These are phyloP conservation scores for Candida easanensis DNA, from an alignment of 805 yeast species.

Conservation along the genomic window DNA sequence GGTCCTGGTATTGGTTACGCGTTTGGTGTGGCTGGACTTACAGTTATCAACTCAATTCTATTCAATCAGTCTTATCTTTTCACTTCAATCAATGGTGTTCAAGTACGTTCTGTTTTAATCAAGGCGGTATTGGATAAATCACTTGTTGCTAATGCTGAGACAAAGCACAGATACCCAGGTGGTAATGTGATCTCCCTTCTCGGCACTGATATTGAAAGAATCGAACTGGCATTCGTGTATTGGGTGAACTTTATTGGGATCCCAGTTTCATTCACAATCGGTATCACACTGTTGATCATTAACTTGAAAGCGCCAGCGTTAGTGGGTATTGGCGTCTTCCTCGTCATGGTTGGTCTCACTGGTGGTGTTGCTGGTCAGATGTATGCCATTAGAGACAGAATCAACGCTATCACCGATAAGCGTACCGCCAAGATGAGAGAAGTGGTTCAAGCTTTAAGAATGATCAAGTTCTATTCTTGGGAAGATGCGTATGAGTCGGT, in stretches of 20 bases:
- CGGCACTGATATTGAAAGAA: conserved; percentile 75
- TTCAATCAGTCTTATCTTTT: neutral
- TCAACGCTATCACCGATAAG: conserved; percentile 55
- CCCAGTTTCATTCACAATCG: conserved; percentile 55
- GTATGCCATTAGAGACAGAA: conserved; percentile 38
- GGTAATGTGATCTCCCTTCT: conserved; percentile 70
- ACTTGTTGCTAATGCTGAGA: conserved; percentile 50
- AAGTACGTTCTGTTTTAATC: conserved; percentile 66
- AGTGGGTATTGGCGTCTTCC: conserved; percentile 55
- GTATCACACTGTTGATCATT: conserved; percentile 54
- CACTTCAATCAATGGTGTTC: too few species aligned
- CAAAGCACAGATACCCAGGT: conserved; percentile 56
- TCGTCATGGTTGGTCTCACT: conserved; percentile 38
- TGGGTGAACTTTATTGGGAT: conserved; percentile 49
- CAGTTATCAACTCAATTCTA: neutral
- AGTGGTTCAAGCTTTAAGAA: conserved; percentile 53
- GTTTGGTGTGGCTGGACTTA: conserved; percentile 49
- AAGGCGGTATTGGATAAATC: conserved; percentile 68
- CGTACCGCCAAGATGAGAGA: conserved; percentile 60
- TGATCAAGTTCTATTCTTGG: conserved; percentile 83
- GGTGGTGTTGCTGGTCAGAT: conserved; percentile 42
- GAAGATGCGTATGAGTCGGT: conserved; percentile 63
- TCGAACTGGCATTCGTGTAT: conserved; percentile 65
- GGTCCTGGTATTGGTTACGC: conserved; percentile 73
- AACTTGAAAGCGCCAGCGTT: conserved; percentile 69